These are phyloP conservation scores for Henningerozyma blattae DNA, from an alignment of 805 yeast species.

Conservation along the genomic window DNA sequence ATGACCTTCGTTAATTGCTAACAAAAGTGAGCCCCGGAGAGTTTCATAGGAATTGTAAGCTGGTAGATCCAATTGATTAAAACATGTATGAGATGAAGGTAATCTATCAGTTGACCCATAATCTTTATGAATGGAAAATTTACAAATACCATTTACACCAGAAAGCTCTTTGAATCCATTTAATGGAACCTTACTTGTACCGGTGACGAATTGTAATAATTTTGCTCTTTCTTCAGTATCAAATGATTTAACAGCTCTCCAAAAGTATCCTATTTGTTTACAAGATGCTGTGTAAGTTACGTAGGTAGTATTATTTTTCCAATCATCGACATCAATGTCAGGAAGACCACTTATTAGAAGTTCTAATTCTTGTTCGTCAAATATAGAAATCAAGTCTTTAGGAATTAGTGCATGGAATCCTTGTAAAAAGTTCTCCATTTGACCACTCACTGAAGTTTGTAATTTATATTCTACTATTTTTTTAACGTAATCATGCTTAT, in stretches of 20 bases:
- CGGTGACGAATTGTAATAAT: constrained; percentile 88
- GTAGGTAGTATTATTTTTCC: constrained; percentile 80
- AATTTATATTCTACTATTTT: constrained; percentile 79
- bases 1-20: constrained; percentile 88
- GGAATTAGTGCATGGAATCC: constrained; percentile 92
- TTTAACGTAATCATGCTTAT: constrained; percentile 81
- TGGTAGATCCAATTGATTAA: constrained; percentile 89
- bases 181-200: constrained; percentile 91
- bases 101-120: constrained; percentile 76
- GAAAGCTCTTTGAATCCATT: constrained; percentile 85
- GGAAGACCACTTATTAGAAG: constrained; percentile 89
- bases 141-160: constrained; percentile 77
- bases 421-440: constrained; percentile 68
- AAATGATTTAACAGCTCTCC: constrained; percentile 95
- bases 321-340: constrained; percentile 89
- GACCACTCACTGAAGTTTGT: constrained; percentile 73
- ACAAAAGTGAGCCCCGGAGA: constrained; percentile 62
- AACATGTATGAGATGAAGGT: constrained; percentile 95
- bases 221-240: constrained; percentile 92
- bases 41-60: constrained; percentile 84
- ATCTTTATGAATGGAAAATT: constrained; percentile 82
- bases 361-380: constrained; percentile 93
- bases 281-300: constrained; percentile 74
- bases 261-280: constrained; percentile 88
- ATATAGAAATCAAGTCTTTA: constrained; percentile 67